Evolutionary conservation across 1,284 basidiomycete genomes (phyloP).

Genomic region (Moesziomyces sp.): DNA sequence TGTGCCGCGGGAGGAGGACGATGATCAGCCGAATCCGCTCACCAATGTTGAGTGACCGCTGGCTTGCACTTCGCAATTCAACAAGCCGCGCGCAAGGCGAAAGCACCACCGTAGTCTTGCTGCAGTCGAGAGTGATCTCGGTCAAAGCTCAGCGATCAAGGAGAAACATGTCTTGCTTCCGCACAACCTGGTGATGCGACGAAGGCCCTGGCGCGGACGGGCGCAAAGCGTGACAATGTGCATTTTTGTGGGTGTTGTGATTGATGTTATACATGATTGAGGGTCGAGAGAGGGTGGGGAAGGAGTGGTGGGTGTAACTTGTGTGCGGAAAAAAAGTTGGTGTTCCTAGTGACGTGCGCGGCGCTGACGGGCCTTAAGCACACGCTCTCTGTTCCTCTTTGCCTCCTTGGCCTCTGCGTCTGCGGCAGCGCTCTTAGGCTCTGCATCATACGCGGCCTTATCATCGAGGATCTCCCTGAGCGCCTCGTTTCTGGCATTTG

Average conservation of each 20-base stretch:
- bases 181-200: too few species aligned
- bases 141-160: too few species aligned
- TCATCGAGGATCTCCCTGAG: constrained; percentile 46
- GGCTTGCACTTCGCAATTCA: too few species aligned
- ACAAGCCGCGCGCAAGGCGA: too few species aligned
- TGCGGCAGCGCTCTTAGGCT: constrained; percentile 1
- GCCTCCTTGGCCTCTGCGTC: constrained; percentile 7
- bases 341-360: constrained; percentile 21
- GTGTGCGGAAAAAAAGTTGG: not conserved
- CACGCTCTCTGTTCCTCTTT: constrained; percentile 23
- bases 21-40: constrained; percentile 20
- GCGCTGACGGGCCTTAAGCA: constrained; percentile 42
- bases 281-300: constrained; percentile 3
- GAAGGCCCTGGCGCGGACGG: too few species aligned
- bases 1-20: constrained; percentile 5
- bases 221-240: too few species aligned
- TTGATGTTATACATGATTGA: constrained; percentile 16
- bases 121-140: too few species aligned
- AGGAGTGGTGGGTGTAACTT: not conserved
- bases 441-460: constrained; percentile 25
- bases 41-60: constrained; percentile 1
- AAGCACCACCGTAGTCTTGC: too few species aligned
- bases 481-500: constrained; percentile 21
- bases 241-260: not conserved
- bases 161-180: too few species aligned